phyloP scores from a whole-genome alignment of 306 rosid species.

The Ormosia semicastrata region DNA sequence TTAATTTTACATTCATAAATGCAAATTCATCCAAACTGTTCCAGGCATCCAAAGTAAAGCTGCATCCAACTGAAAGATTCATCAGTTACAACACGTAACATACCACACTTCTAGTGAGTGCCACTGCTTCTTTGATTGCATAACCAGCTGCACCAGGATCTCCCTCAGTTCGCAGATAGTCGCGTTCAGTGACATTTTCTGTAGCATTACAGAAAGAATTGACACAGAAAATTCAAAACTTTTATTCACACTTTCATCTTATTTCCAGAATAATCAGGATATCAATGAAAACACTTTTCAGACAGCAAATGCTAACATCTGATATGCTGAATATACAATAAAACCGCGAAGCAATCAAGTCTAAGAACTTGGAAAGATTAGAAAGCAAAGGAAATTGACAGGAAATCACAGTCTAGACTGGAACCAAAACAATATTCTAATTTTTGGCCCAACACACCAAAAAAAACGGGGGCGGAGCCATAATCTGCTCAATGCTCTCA shows the following conservation, averaged over 20 bases:
- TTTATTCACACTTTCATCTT: neutral
- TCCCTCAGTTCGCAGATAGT: constrained; percentile 88
- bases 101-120: constrained; percentile 91
- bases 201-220: constrained; percentile 25
- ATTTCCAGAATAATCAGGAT: constrained; percentile 21
- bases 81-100: constrained; percentile 16
- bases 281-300: neutral
- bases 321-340: constrained; percentile 11
- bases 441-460: neutral
- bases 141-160: constrained; percentile 92
- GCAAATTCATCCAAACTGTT: constrained; percentile 13
- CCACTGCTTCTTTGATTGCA: constrained; percentile 87
- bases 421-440: neutral
- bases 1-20: constrained; percentile 6
- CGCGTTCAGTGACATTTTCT: constrained; percentile 63
- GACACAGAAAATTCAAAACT: constrained; percentile 19
- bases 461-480: neutral
- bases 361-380: constrained; percentile 8
- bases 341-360: neutral
- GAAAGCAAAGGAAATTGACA: neutral
- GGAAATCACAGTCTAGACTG: constrained; percentile 8
- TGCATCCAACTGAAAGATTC: constrained; percentile 22
- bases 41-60: neutral
- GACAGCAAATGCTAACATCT: constrained; percentile 7
- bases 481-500: neutral